Conservation (phyloP, 345 rosid genomes). For the Dipteronia sinensis region DNA sequence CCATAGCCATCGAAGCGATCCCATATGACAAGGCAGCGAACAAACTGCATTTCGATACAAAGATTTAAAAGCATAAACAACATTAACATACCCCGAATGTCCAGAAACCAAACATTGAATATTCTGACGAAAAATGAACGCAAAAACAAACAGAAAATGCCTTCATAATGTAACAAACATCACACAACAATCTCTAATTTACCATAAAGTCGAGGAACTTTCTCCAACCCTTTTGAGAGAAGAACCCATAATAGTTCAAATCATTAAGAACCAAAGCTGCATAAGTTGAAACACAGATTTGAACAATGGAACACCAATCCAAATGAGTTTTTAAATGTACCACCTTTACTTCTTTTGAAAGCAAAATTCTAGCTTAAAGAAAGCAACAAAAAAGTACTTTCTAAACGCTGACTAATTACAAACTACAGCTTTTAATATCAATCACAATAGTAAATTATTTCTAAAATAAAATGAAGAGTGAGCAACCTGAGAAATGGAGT, state of each 20-base stretch:
- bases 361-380: neutral
- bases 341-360: slow-evolving; percentile 12
- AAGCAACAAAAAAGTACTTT: neutral
- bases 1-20: slow-evolving; percentile 96
- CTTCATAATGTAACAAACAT: neutral
- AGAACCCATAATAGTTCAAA: neutral
- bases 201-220: neutral
- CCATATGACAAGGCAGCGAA: slow-evolving; percentile 87
- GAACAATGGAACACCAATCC: neutral
- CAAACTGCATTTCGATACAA: slow-evolving; percentile 49
- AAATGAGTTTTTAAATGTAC: neutral
- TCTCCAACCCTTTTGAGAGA: slow-evolving; percentile 6
- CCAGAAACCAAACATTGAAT: neutral
- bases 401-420: neutral
- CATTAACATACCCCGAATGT: neutral
- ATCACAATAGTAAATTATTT: neutral
- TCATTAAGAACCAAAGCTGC: neutral
- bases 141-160: neutral
- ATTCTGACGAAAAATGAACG: neutral
- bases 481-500: slow-evolving; percentile 37
- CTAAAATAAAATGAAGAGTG: neutral
- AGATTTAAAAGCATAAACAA: neutral
- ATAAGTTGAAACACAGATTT: neutral
- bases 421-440: neutral
- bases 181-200: neutral